Evolutionary conservation across 1,284 basidiomycete species (phyloP).

Genomic region (Marasmius tenuissimus): DNA sequence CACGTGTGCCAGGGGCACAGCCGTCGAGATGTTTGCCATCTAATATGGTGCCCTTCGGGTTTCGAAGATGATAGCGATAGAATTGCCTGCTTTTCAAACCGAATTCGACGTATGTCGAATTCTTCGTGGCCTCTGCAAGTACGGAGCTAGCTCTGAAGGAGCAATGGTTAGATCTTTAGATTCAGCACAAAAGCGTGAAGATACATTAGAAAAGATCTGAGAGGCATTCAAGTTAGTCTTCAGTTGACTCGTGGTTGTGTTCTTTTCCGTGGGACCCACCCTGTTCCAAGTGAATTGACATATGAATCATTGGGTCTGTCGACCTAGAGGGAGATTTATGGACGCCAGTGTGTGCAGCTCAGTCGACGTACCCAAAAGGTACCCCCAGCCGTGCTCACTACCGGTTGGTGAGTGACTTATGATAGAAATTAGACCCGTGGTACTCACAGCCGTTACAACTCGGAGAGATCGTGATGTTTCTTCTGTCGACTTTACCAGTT

Average conservation of each 20-base stretch:
- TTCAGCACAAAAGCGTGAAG: background rate
- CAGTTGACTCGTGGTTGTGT: no score
- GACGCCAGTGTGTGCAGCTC: background rate
- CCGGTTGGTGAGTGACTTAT: background rate
- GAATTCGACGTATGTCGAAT: background rate
- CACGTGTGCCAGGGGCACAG: background rate
- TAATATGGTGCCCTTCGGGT: background rate
- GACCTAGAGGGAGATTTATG: background rate
- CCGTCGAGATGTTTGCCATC: conserved; percentile 6
- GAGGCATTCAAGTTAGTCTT: background rate
- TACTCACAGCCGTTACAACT: background rate
- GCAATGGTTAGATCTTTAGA: background rate
- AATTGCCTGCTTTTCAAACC: background rate
- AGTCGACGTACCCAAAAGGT: conserved; percentile 2
- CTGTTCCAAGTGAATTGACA: background rate
- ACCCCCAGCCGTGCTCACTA: conserved; percentile 4
- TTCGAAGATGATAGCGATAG: background rate
- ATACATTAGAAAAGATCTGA: background rate
- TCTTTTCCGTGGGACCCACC: background rate
- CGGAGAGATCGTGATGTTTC: background rate
- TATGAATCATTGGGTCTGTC: background rate
- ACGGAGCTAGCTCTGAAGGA: background rate
- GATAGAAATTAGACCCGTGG: background rate
- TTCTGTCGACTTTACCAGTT: background rate
- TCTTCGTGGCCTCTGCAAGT: background rate